Evolutionary conservation across 345 rosid species (phyloP).

Genomic region (Erucastrum elatum): DNA sequence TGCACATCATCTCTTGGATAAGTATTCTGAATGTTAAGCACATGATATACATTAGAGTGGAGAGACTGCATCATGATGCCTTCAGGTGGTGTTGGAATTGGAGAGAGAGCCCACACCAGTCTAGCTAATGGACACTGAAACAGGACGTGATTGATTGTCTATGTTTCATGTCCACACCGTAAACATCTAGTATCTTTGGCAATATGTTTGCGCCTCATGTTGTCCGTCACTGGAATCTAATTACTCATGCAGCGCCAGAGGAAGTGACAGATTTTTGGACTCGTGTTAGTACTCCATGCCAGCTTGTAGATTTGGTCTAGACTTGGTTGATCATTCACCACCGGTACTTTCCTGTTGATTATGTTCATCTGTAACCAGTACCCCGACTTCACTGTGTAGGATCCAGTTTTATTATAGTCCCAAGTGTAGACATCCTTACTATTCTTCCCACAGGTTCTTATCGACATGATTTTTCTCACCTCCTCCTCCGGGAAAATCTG

Average conservation of each 20-base stretch:
- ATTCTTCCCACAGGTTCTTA: background rate
- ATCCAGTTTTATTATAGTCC: no score
- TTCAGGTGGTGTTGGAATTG: background rate
- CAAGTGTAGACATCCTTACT: no score
- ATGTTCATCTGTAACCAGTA: background rate
- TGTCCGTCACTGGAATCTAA: background rate
- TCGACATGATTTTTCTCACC: background rate
- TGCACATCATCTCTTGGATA: background rate
- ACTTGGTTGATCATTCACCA: background rate
- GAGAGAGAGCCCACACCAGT: background rate
- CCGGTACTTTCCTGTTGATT: rapidly evolving
- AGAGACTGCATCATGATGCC: background rate
- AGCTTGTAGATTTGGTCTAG: background rate
- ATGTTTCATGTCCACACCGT: background rate
- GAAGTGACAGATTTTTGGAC: background rate
- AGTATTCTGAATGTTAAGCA: background rate
- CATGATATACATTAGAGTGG: background rate
- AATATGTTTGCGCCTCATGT: background rate
- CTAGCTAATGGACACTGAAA: background rate
- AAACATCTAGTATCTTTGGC: background rate
- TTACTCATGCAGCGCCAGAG: background rate
- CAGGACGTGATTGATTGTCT: background rate
- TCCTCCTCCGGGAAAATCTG: background rate
- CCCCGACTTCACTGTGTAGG: no score
- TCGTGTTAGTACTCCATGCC: background rate